A percentile compares a stretch with the other conserved stretches of the same genome.
phyloP scores from a whole-genome alignment of 2,329 filamentous ascomycete genomes.

The Cordyceps cateniannulata region DNA sequence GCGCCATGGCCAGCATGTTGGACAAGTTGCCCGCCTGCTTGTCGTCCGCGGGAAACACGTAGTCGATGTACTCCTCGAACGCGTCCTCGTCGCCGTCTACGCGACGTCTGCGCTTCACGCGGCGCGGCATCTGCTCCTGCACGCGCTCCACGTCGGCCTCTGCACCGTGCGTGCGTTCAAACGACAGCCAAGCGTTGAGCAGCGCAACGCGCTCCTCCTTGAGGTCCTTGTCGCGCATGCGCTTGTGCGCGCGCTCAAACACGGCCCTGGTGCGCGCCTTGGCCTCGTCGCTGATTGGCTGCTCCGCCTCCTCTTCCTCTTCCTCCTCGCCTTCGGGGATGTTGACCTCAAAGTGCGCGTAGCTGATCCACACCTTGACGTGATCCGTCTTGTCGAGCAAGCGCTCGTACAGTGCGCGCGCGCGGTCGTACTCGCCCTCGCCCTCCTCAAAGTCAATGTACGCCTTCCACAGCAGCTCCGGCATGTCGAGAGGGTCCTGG shows the following conservation, averaged over 20 bases:
- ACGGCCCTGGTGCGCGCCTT: slow-evolving; percentile 75
- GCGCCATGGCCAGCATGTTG: slow-evolving; percentile 76
- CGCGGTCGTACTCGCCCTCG: slow-evolving; percentile 81
- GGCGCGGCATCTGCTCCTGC: slow-evolving; percentile 87
- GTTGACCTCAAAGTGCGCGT: slow-evolving; percentile 97
- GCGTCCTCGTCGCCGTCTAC: slow-evolving; percentile 81
- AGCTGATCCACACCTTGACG: slow-evolving; percentile 98
- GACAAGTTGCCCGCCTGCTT: slow-evolving; percentile 77
- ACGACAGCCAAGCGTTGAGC: slow-evolving; percentile 86
- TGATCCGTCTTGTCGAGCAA: slow-evolving; percentile 93
- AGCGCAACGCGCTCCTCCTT: slow-evolving; percentile 92
- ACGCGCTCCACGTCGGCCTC: slow-evolving; percentile 72
- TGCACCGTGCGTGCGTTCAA: slow-evolving; percentile 79
- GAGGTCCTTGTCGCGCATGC: slow-evolving; percentile 82
- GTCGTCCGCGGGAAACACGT: slow-evolving; percentile 94
- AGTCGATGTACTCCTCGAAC: slow-evolving; percentile 90
- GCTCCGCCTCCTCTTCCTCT: slow-evolving; percentile 52
- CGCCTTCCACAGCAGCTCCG: slow-evolving; percentile 92
- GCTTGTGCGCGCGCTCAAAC: slow-evolving; percentile 78
- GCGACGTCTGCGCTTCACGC: slow-evolving; percentile 86
- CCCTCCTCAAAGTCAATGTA: slow-evolving; percentile 99
- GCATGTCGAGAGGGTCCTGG: slow-evolving; percentile 87
- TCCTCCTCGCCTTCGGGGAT: slow-evolving; percentile 66
- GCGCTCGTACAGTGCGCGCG: slow-evolving; percentile 78
- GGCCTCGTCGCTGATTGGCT: slow-evolving; percentile 72